Conservation (phyloP, 768 basidiomycete species). For the Phanerochaete sordida region DNA sequence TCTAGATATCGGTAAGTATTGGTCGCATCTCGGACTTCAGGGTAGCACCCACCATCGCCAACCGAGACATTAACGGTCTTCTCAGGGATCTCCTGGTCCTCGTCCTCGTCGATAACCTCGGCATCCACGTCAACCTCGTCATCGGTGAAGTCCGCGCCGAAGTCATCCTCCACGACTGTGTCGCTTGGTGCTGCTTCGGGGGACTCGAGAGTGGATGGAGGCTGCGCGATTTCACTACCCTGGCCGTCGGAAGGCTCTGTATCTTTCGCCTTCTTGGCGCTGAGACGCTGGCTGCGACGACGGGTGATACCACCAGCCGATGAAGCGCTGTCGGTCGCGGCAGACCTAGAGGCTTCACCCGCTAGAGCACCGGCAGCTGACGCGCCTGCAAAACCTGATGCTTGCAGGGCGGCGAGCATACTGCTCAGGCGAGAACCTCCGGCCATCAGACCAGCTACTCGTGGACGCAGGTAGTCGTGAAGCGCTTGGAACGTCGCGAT, state of each 20-base stretch:
- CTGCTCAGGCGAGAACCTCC: slow-evolving; percentile 68
- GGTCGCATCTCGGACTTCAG: not conserved
- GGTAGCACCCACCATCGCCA: slow-evolving; percentile 60
- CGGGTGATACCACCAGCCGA: slow-evolving; percentile 38
- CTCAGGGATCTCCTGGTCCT: slow-evolving; percentile 69
- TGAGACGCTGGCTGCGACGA: slow-evolving; percentile 80
- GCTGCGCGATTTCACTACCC: slow-evolving; percentile 9
- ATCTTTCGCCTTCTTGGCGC: slow-evolving; percentile 50
- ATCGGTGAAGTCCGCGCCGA: slow-evolving; percentile 76
- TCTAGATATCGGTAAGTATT: slow-evolving; percentile 39
- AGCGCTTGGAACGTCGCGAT: slow-evolving; percentile 98
- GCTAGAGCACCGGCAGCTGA: slow-evolving; percentile 29
- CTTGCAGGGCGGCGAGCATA: slow-evolving; percentile 88
- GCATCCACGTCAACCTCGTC: slow-evolving; percentile 83
- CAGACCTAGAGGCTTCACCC: not conserved
- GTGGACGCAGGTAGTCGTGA: slow-evolving; percentile 92
- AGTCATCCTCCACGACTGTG: slow-evolving; percentile 57
- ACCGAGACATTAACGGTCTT: slow-evolving; percentile 86
- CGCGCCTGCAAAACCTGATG: slow-evolving; percentile 61
- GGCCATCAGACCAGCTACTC: slow-evolving; percentile 70
- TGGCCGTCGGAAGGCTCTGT: slow-evolving; percentile 11
- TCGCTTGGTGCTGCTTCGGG: slow-evolving; percentile 50
- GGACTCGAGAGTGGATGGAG: slow-evolving; percentile 2
- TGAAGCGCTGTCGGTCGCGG: slow-evolving; percentile 31
- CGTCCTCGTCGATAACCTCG: slow-evolving; percentile 85